Conservation (phyloP, 1,284 basidiomycete genomes). For the Violaceomyces palustris region DNA sequence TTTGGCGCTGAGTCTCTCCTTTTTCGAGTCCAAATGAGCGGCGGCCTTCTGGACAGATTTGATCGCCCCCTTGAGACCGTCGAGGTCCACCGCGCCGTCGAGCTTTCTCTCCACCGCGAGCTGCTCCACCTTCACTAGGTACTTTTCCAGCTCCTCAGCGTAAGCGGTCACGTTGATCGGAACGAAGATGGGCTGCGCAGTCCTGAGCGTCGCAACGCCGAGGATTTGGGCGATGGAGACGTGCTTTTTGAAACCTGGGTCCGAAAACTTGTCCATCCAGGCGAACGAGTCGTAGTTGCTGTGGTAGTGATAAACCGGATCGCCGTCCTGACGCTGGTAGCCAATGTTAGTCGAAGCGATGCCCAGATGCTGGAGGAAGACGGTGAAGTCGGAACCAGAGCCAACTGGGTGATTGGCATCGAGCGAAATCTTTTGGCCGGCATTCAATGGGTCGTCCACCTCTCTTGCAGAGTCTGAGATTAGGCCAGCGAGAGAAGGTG, state of each 20-base stretch:
- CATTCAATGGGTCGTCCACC: conserved; percentile 54
- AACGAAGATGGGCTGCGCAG: conserved; percentile 61
- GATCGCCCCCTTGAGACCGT: conserved; percentile 6
- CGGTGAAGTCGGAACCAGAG: conserved; percentile 65
- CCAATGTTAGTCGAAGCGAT: conserved; percentile 53
- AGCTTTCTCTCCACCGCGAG: conserved; percentile 4
- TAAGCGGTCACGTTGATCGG: conserved; percentile 68
- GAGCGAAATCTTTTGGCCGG: conserved; percentile 8
- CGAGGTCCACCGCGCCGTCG: conserved; percentile 2
- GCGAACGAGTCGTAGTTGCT: conserved; percentile 68
- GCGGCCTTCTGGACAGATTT: conserved; percentile 12
- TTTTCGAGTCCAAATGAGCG: conserved; percentile 6
- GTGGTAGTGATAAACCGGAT: conserved; percentile 58
- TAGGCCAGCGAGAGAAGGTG: conserved; percentile 74
- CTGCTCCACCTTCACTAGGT: conserved; percentile 24
- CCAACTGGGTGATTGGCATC: conserved; percentile 49
- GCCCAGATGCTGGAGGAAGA: conserved; percentile 61
- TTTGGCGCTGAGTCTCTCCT: conserved; percentile 7
- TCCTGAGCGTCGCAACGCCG: conserved; percentile 59
- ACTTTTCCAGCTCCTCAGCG: conserved; percentile 22
- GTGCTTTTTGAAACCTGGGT: conserved; percentile 71
- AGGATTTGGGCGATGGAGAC: conserved; percentile 62
- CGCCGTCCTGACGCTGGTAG: conserved; percentile 36
- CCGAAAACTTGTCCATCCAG: conserved; percentile 71
- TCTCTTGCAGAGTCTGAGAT: conserved; percentile 64